Evolutionary conservation across 176 grass and related monocot genomes (phyloP), one percentile per base, ranked within the genome.

Genomic region (Saccharum spontaneum): DNA sequence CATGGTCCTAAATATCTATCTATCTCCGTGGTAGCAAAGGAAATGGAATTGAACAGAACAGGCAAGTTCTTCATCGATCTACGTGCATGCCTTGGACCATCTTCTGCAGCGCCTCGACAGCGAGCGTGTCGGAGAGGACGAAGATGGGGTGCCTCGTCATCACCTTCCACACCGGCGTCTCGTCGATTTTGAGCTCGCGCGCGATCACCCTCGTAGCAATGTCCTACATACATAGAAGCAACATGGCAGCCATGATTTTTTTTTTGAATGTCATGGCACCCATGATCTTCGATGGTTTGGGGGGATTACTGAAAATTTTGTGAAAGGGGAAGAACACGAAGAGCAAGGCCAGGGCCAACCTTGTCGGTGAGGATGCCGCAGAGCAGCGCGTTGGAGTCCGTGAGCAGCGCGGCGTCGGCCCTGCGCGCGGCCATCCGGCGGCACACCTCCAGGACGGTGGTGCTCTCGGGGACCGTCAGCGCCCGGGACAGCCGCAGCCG

Each of bases 301-400:
- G 3, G 55, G 7, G 1, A 76, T 20, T 68, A 22, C 33, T 3
- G 0, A 4, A 1, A 36, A 18, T 1, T 20, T 38, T 38, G 66
- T 37, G 33, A 39, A 11, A 71, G 45, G 38, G 55, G 9, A 67
- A 49, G 4, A 11, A 8, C 3, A 28, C 44, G 9, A 67, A 49
- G 4, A 11, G 3, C 3, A 28, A 2, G 9, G 10, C 54, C 54
- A 2, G 7, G 7, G 6, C 17, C 17, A 4, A 94, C 91, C 94
- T 92, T 97, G 77, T 94, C 86, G 23, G 92, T 97, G 6, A 97
- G 83, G 80, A 97, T 97, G 67, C 92, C 94, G 48, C 92, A 92
- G 62, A 97, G 92, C 77, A 97, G 72, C 3, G 92, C 80, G 59
- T 94, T 97, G 22, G 90, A 90, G 81, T 97, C 90, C 37, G 90